Evolutionary conservation across 768 basidiomycete species (phyloP).

Genomic region (Tulasnella sp.): DNA sequence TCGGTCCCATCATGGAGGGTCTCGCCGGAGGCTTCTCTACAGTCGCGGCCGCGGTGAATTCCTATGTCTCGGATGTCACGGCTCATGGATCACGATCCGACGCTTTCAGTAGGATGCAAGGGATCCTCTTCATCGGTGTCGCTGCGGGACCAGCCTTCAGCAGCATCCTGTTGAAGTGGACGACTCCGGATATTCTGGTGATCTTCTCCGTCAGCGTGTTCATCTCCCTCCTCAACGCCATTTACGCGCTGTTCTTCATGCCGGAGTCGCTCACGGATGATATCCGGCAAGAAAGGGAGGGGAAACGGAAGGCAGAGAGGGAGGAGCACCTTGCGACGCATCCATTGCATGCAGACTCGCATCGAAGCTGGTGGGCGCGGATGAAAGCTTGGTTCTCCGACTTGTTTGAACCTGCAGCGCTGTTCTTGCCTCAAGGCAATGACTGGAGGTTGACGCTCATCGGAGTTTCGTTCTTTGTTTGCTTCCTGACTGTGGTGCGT

Average conservation of each 20-base stretch:
- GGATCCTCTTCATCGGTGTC: conserved; percentile 66
- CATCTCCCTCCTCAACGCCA: conserved; percentile 36
- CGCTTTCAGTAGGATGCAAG: conserved; percentile 47
- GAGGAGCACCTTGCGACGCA: conserved; percentile 15
- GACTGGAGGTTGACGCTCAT: conserved; percentile 70
- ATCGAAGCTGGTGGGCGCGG: conserved; percentile 10
- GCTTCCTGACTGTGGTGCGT: conserved; percentile 54
- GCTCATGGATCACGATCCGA: conserved; percentile 56
- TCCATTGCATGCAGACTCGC: not conserved
- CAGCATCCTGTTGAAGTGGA: conserved; percentile 37
- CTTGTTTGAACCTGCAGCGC: conserved; percentile 51
- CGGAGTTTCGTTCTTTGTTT: conserved; percentile 50
- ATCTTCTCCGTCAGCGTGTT: conserved; percentile 43
- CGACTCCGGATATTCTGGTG: conserved; percentile 30
- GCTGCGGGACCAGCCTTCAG: conserved; percentile 68
- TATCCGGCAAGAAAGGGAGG: conserved; percentile 21
- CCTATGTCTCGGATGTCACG: conserved; percentile 60
- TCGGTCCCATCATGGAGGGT: conserved; percentile 73
- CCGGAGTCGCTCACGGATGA: conserved; percentile 36
- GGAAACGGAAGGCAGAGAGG: conserved; percentile 25
- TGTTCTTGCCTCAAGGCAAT: conserved; percentile 39
- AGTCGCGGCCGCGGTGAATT: conserved; percentile 46
- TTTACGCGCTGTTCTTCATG: conserved; percentile 48
- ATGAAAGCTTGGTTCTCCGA: conserved; percentile 21
- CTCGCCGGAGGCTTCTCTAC: conserved; percentile 57